Percentiles rank a stretch among this genome's conserved stretches.
phyloP scores from a whole-genome alignment of 2,329 filamentous ascomycete species.

The Penicillium thymicola region DNA sequence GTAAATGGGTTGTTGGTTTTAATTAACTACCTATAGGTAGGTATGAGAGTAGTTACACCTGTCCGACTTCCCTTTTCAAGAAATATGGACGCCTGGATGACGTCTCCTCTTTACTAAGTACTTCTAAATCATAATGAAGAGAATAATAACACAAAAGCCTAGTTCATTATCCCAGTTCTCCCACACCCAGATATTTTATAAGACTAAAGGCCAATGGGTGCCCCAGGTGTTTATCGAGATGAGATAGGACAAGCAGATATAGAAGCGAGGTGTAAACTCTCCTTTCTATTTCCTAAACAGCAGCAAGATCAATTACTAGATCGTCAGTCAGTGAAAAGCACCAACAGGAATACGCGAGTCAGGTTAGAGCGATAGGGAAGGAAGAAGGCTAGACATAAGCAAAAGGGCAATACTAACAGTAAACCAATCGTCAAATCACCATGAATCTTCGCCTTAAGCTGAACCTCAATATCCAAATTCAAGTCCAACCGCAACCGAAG shows the following conservation, averaged over 20 bases:
- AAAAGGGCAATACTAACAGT: slow-evolving; percentile 56
- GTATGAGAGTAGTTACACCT: not conserved
- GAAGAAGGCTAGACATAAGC: not conserved
- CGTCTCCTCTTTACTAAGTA: not conserved
- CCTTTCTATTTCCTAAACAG: slow-evolving; percentile 2
- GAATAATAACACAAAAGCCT: not conserved
- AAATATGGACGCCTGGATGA: not conserved
- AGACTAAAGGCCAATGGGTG: not conserved
- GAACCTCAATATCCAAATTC: slow-evolving; percentile 79
- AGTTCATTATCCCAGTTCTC: slow-evolving; percentile 12
- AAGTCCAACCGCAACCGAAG: slow-evolving; percentile 70
- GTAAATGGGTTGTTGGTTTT: not conserved
- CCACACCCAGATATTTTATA: slow-evolving; percentile 14
- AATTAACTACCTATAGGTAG: too few species aligned
- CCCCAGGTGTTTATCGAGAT: not conserved
- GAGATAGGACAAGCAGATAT: not conserved
- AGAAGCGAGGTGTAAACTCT: not conserved
- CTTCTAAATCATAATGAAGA: not conserved
- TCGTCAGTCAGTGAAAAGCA: slow-evolving; percentile 9
- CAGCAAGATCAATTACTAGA: slow-evolving; percentile 9
- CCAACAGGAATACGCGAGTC: not conserved
- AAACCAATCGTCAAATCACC: slow-evolving; percentile 78
- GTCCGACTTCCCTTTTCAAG: not conserved
- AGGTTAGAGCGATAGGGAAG: not conserved
- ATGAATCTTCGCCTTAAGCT: slow-evolving; percentile 79